Percentiles rank a stretch among this genome's conserved stretches.
Conservation (phyloP, 2,329 filamentous ascomycete genomes). For the Didymella pinodella region DNA sequence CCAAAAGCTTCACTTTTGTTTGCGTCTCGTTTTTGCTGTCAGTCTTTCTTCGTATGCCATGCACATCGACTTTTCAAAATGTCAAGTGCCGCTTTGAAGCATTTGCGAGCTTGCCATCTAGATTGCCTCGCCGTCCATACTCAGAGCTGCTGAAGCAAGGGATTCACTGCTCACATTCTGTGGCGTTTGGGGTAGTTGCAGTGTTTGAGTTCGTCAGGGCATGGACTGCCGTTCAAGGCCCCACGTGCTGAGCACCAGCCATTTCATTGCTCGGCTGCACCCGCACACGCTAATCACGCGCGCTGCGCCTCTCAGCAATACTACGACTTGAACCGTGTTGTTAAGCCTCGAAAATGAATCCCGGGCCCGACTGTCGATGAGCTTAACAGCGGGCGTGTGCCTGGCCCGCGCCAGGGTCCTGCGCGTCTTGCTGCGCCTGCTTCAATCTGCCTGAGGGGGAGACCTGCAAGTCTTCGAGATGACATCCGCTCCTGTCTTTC, state of each 20-base stretch:
- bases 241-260: constrained; percentile 34
- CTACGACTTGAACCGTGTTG: not conserved
- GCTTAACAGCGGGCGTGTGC: constrained; percentile 16
- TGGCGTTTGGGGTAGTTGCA: not conserved
- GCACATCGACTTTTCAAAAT: not conserved
- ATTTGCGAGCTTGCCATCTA: not conserved
- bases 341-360: not conserved
- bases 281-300: constrained; percentile 9
- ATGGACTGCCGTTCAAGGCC: constrained; percentile 8
- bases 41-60: not conserved
- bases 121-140: not conserved
- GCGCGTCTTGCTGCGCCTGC: constrained; percentile 25
- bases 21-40: not conserved
- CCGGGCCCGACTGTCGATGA: not conserved
- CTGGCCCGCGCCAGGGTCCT: constrained; percentile 15
- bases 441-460: constrained; percentile 23
- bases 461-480: constrained; percentile 21
- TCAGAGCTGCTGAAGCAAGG: not conserved
- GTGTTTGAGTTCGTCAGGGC: constrained; percentile 3
- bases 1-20: not conserved
- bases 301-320: not conserved
- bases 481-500: constrained; percentile 21
- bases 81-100: not conserved
- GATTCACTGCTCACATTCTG: not conserved
- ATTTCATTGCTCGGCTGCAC: constrained; percentile 31